These are phyloP conservation scores for Mycena olivaceomarginata DNA, from an alignment of 768 basidiomycete genomes.

Conservation along the genomic window DNA sequence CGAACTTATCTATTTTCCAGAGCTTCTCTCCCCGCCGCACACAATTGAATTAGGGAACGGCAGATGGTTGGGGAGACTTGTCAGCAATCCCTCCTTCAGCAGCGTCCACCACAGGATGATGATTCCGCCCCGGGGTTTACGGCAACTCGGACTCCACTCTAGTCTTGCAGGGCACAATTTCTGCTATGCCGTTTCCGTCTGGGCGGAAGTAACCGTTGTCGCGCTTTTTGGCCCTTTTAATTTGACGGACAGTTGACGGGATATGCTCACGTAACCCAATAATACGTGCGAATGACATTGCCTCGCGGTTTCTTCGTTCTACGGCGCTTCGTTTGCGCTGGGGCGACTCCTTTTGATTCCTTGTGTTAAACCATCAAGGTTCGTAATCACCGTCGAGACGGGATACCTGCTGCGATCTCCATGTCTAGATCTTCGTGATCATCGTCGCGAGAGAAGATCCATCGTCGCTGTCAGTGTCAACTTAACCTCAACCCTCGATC, in stretches of 20 bases:
- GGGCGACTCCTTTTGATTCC: not conserved
- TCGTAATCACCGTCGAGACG: not conserved
- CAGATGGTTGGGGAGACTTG: constrained; percentile 1
- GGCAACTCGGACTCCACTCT: not conserved
- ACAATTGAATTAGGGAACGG: not conserved
- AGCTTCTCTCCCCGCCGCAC: not conserved
- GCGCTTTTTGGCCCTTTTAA: no score
- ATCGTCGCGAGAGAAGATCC: no score
- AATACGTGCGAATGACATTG: no score
- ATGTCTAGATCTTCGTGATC: not conserved
- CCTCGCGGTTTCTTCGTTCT: no score
- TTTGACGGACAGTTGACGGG: no score
- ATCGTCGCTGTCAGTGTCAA: not conserved
- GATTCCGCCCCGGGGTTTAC: not conserved
- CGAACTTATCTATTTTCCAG: not conserved
- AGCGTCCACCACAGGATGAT: not conserved
- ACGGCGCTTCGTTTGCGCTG: no score
- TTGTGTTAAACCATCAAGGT: not conserved
- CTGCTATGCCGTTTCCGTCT: no score
- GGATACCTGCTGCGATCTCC: not conserved
- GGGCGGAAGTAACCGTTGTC: no score
- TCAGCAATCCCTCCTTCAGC: not conserved
- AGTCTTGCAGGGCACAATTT: not conserved
- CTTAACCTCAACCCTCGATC: no score
- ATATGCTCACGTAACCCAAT: no score